These are phyloP conservation scores for Fraxinus floribunda DNA, from an alignment of 305 asterid species.

Conservation along the genomic window DNA sequence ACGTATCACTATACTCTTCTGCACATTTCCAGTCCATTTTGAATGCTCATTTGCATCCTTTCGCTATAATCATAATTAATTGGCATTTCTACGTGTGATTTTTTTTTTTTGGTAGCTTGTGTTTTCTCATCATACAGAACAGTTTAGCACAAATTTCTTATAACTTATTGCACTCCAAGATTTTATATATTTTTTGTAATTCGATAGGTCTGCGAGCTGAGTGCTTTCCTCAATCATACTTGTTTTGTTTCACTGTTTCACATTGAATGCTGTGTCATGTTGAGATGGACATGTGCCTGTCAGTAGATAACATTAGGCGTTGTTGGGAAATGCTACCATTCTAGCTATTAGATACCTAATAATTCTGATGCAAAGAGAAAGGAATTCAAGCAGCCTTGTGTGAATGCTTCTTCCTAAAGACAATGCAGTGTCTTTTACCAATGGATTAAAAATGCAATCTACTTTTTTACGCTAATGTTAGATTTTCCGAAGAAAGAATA, in stretches of 20 bases:
- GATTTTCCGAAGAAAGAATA: not conserved
- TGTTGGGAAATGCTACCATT: not conserved
- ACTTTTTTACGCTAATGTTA: not conserved
- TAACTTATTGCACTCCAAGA: not conserved
- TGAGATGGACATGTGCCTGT: not conserved
- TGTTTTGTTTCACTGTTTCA: not conserved
- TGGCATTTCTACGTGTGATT: not conserved
- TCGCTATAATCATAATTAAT: not conserved
- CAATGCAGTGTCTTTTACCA: not conserved
- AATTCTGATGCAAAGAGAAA: not conserved
- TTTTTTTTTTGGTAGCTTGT: not conserved
- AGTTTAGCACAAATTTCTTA: slow-evolving; percentile 4
- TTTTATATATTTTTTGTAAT: not conserved
- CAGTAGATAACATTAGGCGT: not conserved
- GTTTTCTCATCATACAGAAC: not conserved
- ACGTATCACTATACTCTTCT: not conserved
- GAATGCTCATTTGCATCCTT: slow-evolving; percentile 1
- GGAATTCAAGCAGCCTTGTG: not conserved
- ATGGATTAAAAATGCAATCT: not conserved
- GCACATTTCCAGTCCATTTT: not conserved
- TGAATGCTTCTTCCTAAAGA: not conserved
- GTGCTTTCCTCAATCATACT: not conserved
- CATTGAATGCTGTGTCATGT: not conserved
- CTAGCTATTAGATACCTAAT: not conserved
- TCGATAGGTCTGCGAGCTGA: not conserved